Evolutionary conservation across 345 rosid species (phyloP).

Genomic region (Triadica sebifera): DNA sequence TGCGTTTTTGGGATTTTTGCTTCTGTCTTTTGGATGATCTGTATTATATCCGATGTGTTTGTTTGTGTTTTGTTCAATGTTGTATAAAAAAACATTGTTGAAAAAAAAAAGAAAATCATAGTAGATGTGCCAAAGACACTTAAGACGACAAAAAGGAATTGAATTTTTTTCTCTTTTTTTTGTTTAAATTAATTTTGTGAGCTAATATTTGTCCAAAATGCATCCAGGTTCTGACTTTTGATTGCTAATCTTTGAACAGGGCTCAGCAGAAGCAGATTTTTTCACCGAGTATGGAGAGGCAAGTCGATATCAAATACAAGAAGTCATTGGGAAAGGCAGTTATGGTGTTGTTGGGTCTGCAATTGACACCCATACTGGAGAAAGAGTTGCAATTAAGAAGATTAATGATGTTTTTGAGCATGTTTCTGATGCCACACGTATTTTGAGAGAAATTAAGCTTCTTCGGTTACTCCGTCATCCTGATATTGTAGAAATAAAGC

Average conservation of each 20-base stretch:
- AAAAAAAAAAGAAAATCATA: no score
- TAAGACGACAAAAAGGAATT: neutral
- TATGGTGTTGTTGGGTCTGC: conserved; percentile 98
- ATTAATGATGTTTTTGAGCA: conserved; percentile 96
- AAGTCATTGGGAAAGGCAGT: conserved; percentile 96
- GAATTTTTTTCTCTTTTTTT: neutral
- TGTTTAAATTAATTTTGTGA: conserved; percentile 4
- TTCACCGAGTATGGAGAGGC: conserved; percentile 99
- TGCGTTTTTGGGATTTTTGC: neutral
- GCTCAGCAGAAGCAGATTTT: conserved; percentile 64
- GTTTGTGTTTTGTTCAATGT: neutral
- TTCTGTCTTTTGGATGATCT: neutral
- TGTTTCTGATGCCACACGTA: conserved; percentile 96
- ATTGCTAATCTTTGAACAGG: conserved; percentile 36
- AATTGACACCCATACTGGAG: conserved; percentile 74
- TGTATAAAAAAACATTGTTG: neutral
- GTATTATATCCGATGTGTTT: neutral
- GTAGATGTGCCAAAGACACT: neutral
- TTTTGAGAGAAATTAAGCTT: conserved; percentile 91
- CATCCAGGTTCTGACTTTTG: neutral
- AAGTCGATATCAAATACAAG: conserved; percentile 80
- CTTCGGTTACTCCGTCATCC: conserved; percentile 94
- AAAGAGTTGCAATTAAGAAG: conserved; percentile 91
- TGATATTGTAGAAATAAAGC: conserved; percentile 88
- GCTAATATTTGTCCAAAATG: neutral